Conservation (phyloP, 495 filamentous ascomycete species). For the Corynascus novoguineensis region DNA sequence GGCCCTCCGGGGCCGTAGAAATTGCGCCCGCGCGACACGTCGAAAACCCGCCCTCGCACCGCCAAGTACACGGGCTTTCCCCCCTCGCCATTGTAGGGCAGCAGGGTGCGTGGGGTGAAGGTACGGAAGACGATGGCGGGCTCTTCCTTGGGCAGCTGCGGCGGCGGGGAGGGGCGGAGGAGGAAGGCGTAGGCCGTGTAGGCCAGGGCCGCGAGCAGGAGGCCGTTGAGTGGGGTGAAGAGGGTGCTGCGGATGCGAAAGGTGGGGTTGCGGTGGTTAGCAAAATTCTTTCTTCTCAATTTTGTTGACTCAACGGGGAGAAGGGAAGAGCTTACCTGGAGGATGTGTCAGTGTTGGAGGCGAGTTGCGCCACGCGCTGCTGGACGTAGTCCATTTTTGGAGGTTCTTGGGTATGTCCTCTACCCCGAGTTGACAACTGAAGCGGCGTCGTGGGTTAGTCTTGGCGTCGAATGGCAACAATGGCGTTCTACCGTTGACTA, state of each 20-base stretch:
- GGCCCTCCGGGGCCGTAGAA: slow-evolving; percentile 93
- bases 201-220: slow-evolving; percentile 64
- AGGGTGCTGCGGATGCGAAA: slow-evolving; percentile 59
- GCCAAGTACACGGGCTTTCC: slow-evolving; percentile 74
- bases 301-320: slow-evolving; percentile 16
- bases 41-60: slow-evolving; percentile 80
- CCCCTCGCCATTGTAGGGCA: slow-evolving; percentile 80
- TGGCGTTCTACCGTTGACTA: too few relatives aligned
- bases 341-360: slow-evolving; percentile 26
- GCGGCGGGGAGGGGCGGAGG: slow-evolving; percentile 50
- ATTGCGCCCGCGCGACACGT: slow-evolving; percentile 75
- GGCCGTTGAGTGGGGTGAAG: slow-evolving; percentile 71
- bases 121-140: slow-evolving; percentile 80
- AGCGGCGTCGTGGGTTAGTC: too few relatives aligned
- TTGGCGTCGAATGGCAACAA: not conserved
- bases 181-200: slow-evolving; percentile 63
- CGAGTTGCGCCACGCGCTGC: slow-evolving; percentile 47
- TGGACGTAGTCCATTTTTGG: slow-evolving; percentile 54
- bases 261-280: slow-evolving; percentile 14
- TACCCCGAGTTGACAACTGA: too few relatives aligned
- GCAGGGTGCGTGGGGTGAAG: slow-evolving; percentile 80
- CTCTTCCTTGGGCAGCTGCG: slow-evolving; percentile 55
- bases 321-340: slow-evolving; percentile 13
- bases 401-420: too few relatives aligned
- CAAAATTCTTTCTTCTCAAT: slow-evolving; percentile 10